Evolutionary conservation across 805 yeast species (phyloP).

Genomic region (Starmerella etchellsii): DNA sequence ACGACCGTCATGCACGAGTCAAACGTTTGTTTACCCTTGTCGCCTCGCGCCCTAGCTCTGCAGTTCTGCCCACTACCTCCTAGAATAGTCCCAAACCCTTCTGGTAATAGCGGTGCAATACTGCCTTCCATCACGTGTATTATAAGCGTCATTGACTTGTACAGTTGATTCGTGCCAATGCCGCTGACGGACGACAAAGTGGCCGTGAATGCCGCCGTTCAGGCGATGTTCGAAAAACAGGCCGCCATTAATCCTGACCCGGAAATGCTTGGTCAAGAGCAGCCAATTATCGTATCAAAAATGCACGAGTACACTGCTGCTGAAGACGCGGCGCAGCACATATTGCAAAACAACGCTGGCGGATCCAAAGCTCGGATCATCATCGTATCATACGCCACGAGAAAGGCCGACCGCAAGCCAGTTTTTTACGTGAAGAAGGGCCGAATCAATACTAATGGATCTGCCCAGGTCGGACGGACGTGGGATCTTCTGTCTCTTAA

Average conservation of each 20-base stretch:
- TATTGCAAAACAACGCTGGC: background rate
- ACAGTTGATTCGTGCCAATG: too few relatives aligned
- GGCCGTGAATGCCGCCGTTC: slow-evolving; percentile 8
- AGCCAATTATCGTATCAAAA: slow-evolving; percentile 4
- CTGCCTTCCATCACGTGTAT: too few relatives aligned
- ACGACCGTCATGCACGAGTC: background rate
- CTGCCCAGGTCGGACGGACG: slow-evolving; percentile 81
- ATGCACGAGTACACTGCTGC: slow-evolving; percentile 13
- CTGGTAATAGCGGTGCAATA: too few relatives aligned
- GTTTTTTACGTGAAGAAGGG: slow-evolving; percentile 67
- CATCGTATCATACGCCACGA: slow-evolving; percentile 8
- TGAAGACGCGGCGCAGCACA: slow-evolving; percentile 11
- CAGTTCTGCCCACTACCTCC: too few relatives aligned
- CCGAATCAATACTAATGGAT: slow-evolving; percentile 58
- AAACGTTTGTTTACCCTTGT: too few relatives aligned
- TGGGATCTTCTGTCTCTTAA: slow-evolving; percentile 72
- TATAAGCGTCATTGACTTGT: too few relatives aligned
- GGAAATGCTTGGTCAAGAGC: slow-evolving; percentile 9
- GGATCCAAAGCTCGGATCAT: slow-evolving; percentile 16
- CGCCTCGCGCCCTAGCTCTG: too few relatives aligned
- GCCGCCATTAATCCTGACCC: slow-evolving; percentile 10
- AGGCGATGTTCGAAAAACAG: slow-evolving; percentile 9
- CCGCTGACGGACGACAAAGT: slow-evolving; percentile 4
- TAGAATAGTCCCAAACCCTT: too few relatives aligned
- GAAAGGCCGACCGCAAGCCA: background rate